Evolutionary conservation across 352 stramenopile genomes (phyloP).

Genomic region (Globisporangium echinulatum): DNA sequence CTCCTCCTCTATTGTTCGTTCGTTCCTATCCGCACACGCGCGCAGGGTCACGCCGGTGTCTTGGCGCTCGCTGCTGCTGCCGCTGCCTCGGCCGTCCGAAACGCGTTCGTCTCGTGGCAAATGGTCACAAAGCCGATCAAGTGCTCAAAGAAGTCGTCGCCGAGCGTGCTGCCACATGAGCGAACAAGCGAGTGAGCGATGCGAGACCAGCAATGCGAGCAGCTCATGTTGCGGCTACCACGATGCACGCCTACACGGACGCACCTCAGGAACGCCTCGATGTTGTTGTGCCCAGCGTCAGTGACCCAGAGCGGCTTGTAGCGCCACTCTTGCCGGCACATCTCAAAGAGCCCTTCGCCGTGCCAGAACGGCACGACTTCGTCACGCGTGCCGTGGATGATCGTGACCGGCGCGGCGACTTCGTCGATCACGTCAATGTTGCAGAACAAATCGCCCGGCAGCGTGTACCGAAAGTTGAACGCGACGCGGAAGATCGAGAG

Average conservation of each 20-base stretch:
- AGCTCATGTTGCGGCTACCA: background rate
- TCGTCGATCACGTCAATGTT: constrained; percentile 94
- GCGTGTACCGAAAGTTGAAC: constrained; percentile 98
- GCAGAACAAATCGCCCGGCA: constrained; percentile 96
- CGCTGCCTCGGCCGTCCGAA: constrained; percentile 29
- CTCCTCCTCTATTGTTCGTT: too few species aligned
- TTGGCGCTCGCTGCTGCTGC: background rate
- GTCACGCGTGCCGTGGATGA: constrained; percentile 97
- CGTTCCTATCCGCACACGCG: too few species aligned
- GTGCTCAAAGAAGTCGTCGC: constrained; percentile 78
- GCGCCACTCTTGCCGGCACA: constrained; percentile 88
- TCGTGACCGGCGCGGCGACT: constrained; percentile 93
- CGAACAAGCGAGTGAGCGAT: background rate
- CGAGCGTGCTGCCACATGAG: constrained; percentile 27
- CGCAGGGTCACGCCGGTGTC: background rate
- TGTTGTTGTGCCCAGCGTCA: constrained; percentile 98
- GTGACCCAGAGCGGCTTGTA: constrained; percentile 97
- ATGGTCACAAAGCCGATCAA: constrained; percentile 71
- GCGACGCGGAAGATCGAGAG: constrained; percentile 96
- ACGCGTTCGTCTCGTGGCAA: constrained; percentile 57
- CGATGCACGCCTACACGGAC: constrained; percentile 2
- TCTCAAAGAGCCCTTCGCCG: constrained; percentile 91
- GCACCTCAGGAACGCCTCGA: constrained; percentile 93
- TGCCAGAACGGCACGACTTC: constrained; percentile 99
- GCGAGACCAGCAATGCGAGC: background rate